Base-by-base conservation (phyloP, 768 basidiomycete genomes). In the Udeniomyces megalosporus region DNA sequence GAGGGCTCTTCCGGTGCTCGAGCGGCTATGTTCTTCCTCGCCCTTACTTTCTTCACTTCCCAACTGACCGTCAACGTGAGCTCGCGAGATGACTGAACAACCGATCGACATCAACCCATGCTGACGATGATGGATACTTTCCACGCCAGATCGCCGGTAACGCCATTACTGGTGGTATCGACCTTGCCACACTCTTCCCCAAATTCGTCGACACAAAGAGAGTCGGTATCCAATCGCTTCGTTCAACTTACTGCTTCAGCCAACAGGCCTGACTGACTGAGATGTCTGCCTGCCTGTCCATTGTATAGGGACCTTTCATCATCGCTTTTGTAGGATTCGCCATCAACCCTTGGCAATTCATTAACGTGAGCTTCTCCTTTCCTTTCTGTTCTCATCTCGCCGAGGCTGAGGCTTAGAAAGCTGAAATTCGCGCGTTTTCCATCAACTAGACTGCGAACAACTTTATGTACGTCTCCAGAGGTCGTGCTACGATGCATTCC, bases 21-120 rank as follows among this genome's bases (percentile, higher is more conserved):
- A 45, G 71, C 71, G 14, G 70, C 67, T 15, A 67, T 71, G 7
- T 72, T 72, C 66, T 72, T 72, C 59, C 68, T 68, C 34, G 68
- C 69, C 3, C 50, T 70, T 32, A 61, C 70, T 2, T 70, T 71
- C 66, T 32, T 70, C 22, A 38, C 68, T 22, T 32, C 66, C 22
- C 70, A 71, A 62, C 59, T 70, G 24, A 67, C 66, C n/a, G 64
- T 68, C 60, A 69, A 71, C 59, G 67, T 71, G n/a, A n/a, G n/a
- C n/a, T n/a, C n/a, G n/a, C n/a, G n/a, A n/a, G n/a, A n/a, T n/a
- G n/a, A n/a, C n/a, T n/a, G n/a, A n/a, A n/a, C n/a, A n/a, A n/a
- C n/a, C n/a, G n/a, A n/a, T n/a, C n/a, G n/a, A n/a, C 38, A 42
- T 42, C 38, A 42, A 8, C 5, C 53, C 3, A 2, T 22, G 14